phyloP scores from a whole-genome alignment of 768 basidiomycete species.

The Hirschioporus abietinus region DNA sequence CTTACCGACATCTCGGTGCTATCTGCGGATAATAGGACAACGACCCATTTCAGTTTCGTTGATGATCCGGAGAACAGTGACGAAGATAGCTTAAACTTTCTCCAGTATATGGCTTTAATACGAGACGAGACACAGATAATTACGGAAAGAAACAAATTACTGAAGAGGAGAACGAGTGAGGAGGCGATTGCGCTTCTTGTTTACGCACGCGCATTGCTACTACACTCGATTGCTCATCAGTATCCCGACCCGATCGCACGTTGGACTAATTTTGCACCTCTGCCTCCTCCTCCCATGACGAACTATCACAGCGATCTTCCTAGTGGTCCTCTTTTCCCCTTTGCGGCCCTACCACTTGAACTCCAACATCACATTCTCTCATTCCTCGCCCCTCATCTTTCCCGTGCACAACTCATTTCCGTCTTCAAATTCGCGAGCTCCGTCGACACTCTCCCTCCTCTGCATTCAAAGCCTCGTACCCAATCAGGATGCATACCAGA shows the following conservation, averaged over 20 bases:
- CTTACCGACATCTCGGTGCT: slow-evolving; percentile 42
- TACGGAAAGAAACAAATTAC: slow-evolving; percentile 38
- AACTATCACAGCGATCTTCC: not conserved
- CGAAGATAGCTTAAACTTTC: slow-evolving; percentile 12
- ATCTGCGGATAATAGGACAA: not conserved
- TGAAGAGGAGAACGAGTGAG: slow-evolving; percentile 32
- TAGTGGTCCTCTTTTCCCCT: slow-evolving; percentile 22
- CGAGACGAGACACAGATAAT: slow-evolving; percentile 28
- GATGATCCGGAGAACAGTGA: slow-evolving; percentile 2
- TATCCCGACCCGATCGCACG: slow-evolving; percentile 12
- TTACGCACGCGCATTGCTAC: slow-evolving; percentile 44
- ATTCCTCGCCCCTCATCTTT: slow-evolving; percentile 52
- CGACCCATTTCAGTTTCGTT: not conserved
- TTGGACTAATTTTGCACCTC: not conserved
- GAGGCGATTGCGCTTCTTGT: slow-evolving; percentile 48
- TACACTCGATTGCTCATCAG: slow-evolving; percentile 25
- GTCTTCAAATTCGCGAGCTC: slow-evolving; percentile 48
- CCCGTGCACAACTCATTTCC: slow-evolving; percentile 46
- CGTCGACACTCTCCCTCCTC: slow-evolving; percentile 38
- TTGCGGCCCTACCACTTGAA: slow-evolving; percentile 48
- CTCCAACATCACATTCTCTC: slow-evolving; percentile 53
- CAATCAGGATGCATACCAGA: slow-evolving; percentile 26
- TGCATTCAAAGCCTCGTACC: slow-evolving; percentile 19
- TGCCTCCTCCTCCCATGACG: not conserved
- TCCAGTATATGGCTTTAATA: slow-evolving; percentile 15